phyloP scores from a whole-genome alignment of 805 yeast genomes.

The Priceomyces castillae region DNA sequence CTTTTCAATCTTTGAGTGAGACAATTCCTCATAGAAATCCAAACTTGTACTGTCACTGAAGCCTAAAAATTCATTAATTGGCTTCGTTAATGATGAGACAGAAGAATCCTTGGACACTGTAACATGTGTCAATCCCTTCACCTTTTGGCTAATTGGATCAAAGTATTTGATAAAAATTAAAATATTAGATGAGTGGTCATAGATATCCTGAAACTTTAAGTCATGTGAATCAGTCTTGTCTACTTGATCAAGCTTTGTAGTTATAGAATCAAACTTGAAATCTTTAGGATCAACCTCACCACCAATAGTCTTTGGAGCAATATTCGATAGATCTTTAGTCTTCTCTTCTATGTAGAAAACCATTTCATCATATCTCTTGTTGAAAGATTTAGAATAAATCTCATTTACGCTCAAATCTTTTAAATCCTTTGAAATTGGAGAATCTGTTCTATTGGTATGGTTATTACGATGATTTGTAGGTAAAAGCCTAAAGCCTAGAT shows the following conservation, averaged over 20 bases:
- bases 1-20: conserved; percentile 49
- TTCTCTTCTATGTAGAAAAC: conserved; percentile 67
- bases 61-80: conserved; percentile 41
- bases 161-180: conserved; percentile 60
- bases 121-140: conserved; percentile 67
- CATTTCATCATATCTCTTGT: conserved; percentile 47
- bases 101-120: conserved; percentile 48
- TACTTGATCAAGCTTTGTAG: conserved; percentile 15
- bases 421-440: conserved; percentile 23
- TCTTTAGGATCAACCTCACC: conserved; percentile 14
- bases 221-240: conserved; percentile 6
- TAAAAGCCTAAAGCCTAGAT: conserved; percentile 55
- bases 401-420: conserved; percentile 47
- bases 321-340: conserved; percentile 35
- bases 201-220: conserved; percentile 12
- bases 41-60: conserved; percentile 33
- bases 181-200: conserved; percentile 20
- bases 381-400: conserved; percentile 45
- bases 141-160: conserved; percentile 50
- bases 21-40: conserved; percentile 58
- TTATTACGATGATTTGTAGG: conserved; percentile 65
- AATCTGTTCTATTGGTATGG: conserved; percentile 64
- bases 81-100: conserved; percentile 39
- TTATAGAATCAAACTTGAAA: conserved; percentile 22
- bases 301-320: conserved; percentile 9